phyloP scores from a whole-genome alignment of 768 basidiomycete genomes.

The Rickenella mellea region DNA sequence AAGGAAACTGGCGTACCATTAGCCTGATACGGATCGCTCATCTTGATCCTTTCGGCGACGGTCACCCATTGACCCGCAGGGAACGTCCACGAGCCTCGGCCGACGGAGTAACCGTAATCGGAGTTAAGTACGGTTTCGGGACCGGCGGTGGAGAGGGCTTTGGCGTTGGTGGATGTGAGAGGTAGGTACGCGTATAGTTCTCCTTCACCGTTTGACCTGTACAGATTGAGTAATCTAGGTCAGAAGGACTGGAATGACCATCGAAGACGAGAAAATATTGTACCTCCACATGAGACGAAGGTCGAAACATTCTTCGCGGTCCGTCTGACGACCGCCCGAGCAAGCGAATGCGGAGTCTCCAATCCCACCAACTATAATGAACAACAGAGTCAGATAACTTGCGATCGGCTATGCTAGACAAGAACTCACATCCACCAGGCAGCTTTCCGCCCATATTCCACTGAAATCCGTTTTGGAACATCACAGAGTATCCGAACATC shows the following conservation, averaged over 20 bases:
- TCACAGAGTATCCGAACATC: constrained; percentile 52
- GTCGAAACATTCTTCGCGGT: constrained; percentile 44
- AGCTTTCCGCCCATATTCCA: constrained; percentile 65
- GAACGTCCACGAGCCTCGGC: constrained; percentile 60
- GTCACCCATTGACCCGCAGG: constrained; percentile 55
- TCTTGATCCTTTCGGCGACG: constrained; percentile 58
- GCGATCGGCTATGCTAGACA: not conserved
- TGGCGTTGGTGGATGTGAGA: constrained; percentile 32
- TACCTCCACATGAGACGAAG: constrained; percentile 63
- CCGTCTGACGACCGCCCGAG: constrained; percentile 53
- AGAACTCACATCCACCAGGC: constrained; percentile 51
- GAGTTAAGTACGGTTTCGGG: constrained; percentile 48
- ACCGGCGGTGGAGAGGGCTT: constrained; percentile 34
- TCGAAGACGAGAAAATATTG: not conserved
- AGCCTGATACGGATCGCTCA: constrained; percentile 60
- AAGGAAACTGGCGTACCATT: too few species aligned
- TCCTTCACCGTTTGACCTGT: constrained; percentile 35
- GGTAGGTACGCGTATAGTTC: constrained; percentile 72
- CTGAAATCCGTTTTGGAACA: constrained; percentile 53
- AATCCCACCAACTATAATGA: constrained; percentile 39
- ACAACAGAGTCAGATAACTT: not conserved
- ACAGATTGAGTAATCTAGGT: not conserved
- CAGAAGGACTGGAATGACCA: not conserved
- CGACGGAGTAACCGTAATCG: constrained; percentile 57
- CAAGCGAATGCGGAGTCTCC: constrained; percentile 39